A percentile compares a stretch with the other conserved stretches of the same genome.
Conservation (phyloP, 1,284 basidiomycete species). For the Cutaneotrichosporon cutaneum region DNA sequence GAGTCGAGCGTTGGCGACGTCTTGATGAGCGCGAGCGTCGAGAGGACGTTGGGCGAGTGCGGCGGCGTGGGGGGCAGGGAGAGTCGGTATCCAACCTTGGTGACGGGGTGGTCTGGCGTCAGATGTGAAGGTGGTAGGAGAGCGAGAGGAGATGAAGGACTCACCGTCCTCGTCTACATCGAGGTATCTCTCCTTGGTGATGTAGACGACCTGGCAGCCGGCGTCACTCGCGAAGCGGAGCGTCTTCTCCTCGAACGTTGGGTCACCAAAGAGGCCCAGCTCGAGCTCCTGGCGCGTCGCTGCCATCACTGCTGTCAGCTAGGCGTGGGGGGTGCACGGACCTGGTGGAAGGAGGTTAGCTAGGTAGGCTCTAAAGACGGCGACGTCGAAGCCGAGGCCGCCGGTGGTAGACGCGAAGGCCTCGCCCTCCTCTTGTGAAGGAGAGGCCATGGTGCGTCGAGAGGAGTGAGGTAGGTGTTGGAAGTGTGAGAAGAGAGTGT, state of each 20-base stretch:
- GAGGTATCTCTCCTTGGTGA: conserved; percentile 42
- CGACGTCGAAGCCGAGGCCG: conserved; percentile 43
- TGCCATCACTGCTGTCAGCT: conserved; percentile 46
- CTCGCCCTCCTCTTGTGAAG: conserved; percentile 35
- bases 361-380: conserved; percentile 46
- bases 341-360: conserved; percentile 43
- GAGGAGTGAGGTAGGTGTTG: background rate
- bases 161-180: conserved; percentile 45
- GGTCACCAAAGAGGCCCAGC: conserved; percentile 45
- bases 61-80: conserved; percentile 51
- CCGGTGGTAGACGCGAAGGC: conserved; percentile 19
- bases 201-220: conserved; percentile 50
- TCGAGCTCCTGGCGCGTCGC: conserved; percentile 44
- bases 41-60: conserved; percentile 72
- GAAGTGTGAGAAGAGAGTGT: background rate
- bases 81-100: conserved; percentile 42
- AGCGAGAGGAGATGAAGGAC: conserved; percentile 8
- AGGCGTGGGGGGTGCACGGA: conserved; percentile 22
- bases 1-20: conserved; percentile 80
- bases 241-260: conserved; percentile 48
- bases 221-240: conserved; percentile 48
- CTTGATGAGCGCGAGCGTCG: conserved; percentile 93
- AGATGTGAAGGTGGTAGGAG: background rate
- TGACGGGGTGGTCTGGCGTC: conserved; percentile 31
- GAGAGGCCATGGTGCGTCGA: conserved; percentile 23